A percentile compares a stretch with the other conserved stretches of the same genome.
phyloP scores from a whole-genome alignment of 331 rosid genomes.

The Malus hybrid region DNA sequence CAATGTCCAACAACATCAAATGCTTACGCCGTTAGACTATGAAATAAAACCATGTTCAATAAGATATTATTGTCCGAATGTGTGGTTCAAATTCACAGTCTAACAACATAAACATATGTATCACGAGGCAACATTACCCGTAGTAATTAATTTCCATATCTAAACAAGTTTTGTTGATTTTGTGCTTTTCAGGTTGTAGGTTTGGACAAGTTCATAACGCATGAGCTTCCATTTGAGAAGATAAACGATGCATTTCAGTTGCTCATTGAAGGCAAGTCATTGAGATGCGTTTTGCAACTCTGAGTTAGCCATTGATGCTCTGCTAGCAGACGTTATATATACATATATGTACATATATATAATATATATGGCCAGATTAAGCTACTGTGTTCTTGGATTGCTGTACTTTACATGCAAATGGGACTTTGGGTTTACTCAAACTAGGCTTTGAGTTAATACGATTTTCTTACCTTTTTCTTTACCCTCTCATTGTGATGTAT shows the following conservation, averaged over 20 bases:
- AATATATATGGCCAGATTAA: neutral
- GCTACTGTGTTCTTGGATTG: neutral
- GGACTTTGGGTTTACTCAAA: neutral
- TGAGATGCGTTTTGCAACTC: constrained; percentile 58
- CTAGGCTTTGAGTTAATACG: neutral
- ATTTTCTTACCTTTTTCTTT: neutral
- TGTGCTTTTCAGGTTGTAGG: constrained; percentile 40
- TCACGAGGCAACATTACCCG: neutral
- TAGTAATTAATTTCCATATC: neutral
- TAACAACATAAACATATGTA: neutral
- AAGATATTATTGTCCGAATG: neutral
- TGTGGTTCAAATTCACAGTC: neutral
- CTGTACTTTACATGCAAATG: neutral
- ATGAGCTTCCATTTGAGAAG: constrained; percentile 77
- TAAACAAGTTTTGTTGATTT: neutral
- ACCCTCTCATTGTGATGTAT: too few relatives aligned
- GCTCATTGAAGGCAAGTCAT: constrained; percentile 51
- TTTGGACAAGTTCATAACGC: constrained; percentile 64
- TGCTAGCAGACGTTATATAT: neutral
- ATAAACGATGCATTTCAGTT: constrained; percentile 65
- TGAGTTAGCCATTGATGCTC: constrained; percentile 8
- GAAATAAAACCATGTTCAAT: too few relatives aligned
- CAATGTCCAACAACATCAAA: neutral
- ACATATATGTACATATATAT: too few relatives aligned
- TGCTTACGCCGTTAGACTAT: neutral